Evolutionary conservation across 768 basidiomycete species (phyloP), one percentile per base, ranked within the genome.

Genomic region (Fistulinella prunicolor): DNA sequence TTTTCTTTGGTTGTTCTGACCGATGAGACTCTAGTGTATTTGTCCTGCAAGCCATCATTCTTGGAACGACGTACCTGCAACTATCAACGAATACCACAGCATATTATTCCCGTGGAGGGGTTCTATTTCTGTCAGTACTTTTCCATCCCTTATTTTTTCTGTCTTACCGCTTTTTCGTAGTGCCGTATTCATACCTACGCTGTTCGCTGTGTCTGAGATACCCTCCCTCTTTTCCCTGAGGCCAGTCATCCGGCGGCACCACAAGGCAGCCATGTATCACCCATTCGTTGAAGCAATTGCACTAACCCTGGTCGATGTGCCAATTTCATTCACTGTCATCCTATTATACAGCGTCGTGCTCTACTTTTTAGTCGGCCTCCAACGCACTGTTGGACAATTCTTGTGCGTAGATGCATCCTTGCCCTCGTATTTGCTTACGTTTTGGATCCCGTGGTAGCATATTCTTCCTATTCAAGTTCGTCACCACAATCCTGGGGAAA

Each of bases 101-200:
- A 6, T 69, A 39, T 34, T 67, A 47, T n/a, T 83, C 85, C 28
- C 80, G 89, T 20, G 89, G 89, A n/a, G 89, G 89, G 60, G 75
- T 87, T 28, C 71, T 92, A 13, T 91, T 90, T 77, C 89, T 92
- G 78, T 85, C 55, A 26, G 79, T 72, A 16, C 4, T 30, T 17
- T 0, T 32, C 0, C 4, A 0, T 23, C 20, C 1, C 29, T 9
- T 20, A 0, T 14, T 3, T 36, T 22, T 21, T 41, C 44, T 4
- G n/a, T 36, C 5, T 4, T 19, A 19, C 5, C 16, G 4, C 17
- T 10, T 19, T 14, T 22, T 30, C 19, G 1, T 41, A 85, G 83
- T 44, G 64, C 83, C 1, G 63, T 85, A 5, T 72, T 86, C 13
- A 80, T 85, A 51, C 68, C 78, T 4, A 81, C 79, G 0, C 61